Evolutionary conservation across 495 filamentous ascomycete genomes (phyloP).

Genomic region (Niebla homalea): DNA sequence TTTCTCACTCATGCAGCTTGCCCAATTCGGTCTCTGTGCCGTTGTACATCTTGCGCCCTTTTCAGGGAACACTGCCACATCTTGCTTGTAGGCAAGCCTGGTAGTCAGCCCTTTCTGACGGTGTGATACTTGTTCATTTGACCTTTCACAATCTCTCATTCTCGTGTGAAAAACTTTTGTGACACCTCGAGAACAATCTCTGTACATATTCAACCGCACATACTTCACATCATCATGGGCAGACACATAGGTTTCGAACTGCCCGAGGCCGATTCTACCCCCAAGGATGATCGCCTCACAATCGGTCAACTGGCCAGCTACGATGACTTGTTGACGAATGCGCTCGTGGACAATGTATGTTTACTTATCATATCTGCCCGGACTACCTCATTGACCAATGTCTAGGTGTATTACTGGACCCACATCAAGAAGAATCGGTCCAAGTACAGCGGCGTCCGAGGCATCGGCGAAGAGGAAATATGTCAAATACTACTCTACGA

Average conservation of each 20-base stretch:
- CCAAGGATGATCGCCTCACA: constrained; percentile 51
- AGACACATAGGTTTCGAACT: not conserved
- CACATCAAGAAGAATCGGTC: constrained; percentile 86
- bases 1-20: too few species aligned
- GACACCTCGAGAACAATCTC: not conserved
- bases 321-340: constrained; percentile 94
- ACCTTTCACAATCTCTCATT: not conserved
- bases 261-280: constrained; percentile 2
- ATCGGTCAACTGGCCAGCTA: constrained; percentile 78
- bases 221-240: constrained; percentile 1
- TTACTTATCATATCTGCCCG: constrained; percentile 14
- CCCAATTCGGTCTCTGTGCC: too few species aligned
- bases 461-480: constrained; percentile 69
- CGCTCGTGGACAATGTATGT: constrained; percentile 85
- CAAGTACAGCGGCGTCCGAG: constrained; percentile 71
- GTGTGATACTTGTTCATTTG: not conserved
- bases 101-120: not conserved
- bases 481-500: constrained; percentile 62
- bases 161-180: not conserved
- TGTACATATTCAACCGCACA: not conserved
- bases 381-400: not conserved
- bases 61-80: too few species aligned
- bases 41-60: too few species aligned
- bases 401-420: constrained; percentile 86
- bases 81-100: too few species aligned